Conservation (phyloP, 2,329 filamentous ascomycete species). For the Microdochium trichocladiopsis region DNA sequence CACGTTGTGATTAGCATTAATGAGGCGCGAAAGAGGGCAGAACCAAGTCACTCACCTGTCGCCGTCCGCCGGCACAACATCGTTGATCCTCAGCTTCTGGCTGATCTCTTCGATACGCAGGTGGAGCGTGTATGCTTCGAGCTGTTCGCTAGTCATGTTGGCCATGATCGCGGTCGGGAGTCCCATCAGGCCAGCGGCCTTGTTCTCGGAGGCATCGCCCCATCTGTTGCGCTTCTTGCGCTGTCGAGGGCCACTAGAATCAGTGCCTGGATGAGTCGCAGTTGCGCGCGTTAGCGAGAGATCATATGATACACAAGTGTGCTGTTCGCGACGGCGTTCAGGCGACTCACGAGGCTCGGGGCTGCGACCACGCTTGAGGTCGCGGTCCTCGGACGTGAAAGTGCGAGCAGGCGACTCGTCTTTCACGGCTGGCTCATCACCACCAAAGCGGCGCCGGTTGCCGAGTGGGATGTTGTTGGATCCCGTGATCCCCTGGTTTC, state of each 20-base stretch:
- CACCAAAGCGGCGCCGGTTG: conserved; percentile 72
- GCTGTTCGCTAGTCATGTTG: conserved; percentile 97
- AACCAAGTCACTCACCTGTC: conserved; percentile 63
- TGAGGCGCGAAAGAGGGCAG: conserved; percentile 1
- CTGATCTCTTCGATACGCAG: conserved; percentile 98
- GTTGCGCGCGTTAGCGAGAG: conserved; percentile 16
- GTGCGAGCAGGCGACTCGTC: conserved; percentile 18
- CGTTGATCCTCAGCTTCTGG: conserved; percentile 97
- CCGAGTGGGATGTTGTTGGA: conserved; percentile 98
- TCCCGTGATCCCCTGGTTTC: conserved; percentile 80
- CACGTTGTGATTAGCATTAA: conserved; percentile 5
- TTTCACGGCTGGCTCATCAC: conserved; percentile 25
- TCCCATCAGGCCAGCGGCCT: conserved; percentile 96
- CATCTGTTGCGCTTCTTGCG: conserved; percentile 99
- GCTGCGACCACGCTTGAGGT: conserved; percentile 84
- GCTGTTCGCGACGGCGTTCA: not conserved
- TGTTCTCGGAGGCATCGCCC: conserved; percentile 97
- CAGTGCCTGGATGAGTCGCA: conserved; percentile 31
- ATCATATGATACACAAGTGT: conserved; percentile 2
- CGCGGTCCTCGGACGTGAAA: conserved; percentile 37
- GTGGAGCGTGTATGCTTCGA: conserved; percentile 94
- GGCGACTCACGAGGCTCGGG: conserved; percentile 64
- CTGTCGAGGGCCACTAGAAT: conserved; percentile 70
- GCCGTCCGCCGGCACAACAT: conserved; percentile 94
- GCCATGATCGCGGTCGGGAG: conserved; percentile 93